Base-by-base conservation (phyloP, 306 rosid species). In the Gastrolobium bilobum region DNA sequence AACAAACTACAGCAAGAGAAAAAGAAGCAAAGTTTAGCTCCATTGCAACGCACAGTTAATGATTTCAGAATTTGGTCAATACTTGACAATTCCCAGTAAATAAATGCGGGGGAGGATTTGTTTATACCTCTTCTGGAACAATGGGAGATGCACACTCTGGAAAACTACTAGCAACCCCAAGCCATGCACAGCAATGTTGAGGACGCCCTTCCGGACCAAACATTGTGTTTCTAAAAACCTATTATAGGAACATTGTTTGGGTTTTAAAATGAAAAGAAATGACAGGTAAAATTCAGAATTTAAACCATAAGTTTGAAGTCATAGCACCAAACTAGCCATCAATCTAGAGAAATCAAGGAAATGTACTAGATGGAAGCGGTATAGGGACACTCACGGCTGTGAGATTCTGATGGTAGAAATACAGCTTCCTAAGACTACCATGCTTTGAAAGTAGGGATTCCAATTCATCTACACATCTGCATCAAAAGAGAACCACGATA, bases 201-300 rank as follows among this genome's bases (percentile, higher is more conserved):
- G 99, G 99, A 77, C 98, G 97, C 43, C 99, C 99, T 89, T 95
- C 99, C 29, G 99, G 98, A 72, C 99, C 99, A 88, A 95, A 95
- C 98, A 95, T 95, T 40, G 99, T 95, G 87, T 95, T 95, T 80
- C 99, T 93, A 78, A 95, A 95, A 60, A 95, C 98, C 99, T 95
- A 40, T 71, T 20, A 40, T 20, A 69, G 81, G 74, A 82, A 79
- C 61, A 37, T 78, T 82, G 75, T 51, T 77, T 11, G 66, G 67
- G 33, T 74, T 71, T 75, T 37, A 81, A 48, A 81, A 86, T 75
- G 78, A 78, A 80, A n/a, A 75, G 26, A 72, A 63, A 57, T 56
- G 54, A 34, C 43, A 61, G 72, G 51, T 59, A 44, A 58, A n/a
- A 35, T 74, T 76, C 75, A 79, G 40, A 83, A 75, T 66, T 50